Conservation (phyloP, 2,329 filamentous ascomycete species). For the Talaromyces sp. region DNA sequence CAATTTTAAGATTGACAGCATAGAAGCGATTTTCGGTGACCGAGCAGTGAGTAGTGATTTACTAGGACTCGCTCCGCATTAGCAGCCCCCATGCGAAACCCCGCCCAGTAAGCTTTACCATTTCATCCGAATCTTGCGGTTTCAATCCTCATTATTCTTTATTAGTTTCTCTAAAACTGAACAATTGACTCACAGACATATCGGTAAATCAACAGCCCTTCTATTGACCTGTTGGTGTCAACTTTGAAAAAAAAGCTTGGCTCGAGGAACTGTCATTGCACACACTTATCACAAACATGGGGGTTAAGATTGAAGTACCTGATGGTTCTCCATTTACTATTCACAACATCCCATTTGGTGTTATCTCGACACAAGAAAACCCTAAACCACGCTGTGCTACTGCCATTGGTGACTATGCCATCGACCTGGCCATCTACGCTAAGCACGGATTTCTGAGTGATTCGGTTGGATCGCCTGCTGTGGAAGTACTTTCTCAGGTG, state of each 20-base stretch:
- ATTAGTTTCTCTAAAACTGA: not conserved
- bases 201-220: not conserved
- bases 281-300: not conserved
- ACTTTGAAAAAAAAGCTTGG: not conserved
- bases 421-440: constrained; percentile 46
- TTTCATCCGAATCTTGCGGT: not conserved
- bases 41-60: not conserved
- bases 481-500: not conserved
- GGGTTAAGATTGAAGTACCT: constrained; percentile 1
- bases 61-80: not conserved
- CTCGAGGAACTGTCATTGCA: not conserved
- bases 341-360: constrained; percentile 50
- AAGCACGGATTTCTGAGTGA: not conserved
- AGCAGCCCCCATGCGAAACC: not conserved
- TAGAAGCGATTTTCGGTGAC: not conserved
- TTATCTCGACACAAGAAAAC: constrained; percentile 40
- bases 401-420: constrained; percentile 44
- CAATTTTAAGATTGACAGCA: not conserved
- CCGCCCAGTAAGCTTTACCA: not conserved
- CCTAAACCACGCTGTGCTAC: constrained; percentile 43
- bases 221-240: not conserved
- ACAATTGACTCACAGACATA: not conserved
- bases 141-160: not conserved
- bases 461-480: not conserved
- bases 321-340: constrained; percentile 37